These are phyloP conservation scores for Glonium stellatum DNA, from an alignment of 495 filamentous ascomycete genomes.

Conservation along the genomic window DNA sequence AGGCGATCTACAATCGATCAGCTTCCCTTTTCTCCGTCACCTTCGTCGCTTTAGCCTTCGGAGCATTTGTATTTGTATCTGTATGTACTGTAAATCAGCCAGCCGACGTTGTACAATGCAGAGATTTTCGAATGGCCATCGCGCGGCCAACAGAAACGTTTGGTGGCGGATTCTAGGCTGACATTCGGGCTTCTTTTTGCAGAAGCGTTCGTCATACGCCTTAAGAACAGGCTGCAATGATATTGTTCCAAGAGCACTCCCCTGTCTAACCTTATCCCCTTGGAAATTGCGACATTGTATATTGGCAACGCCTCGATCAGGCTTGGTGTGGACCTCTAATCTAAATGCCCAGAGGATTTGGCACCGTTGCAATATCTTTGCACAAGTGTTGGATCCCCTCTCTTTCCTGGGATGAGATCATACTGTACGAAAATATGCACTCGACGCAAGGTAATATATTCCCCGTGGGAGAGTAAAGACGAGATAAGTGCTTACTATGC, in stretches of 20 bases:
- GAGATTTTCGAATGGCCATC: background rate
- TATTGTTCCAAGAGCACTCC: background rate
- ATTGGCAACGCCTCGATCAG: background rate
- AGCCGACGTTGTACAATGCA: background rate
- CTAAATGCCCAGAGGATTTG: background rate
- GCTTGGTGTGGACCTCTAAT: background rate
- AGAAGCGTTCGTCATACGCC: background rate
- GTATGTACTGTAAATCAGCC: too few relatives aligned
- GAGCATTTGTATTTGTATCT: background rate
- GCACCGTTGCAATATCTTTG: constrained; percentile 1
- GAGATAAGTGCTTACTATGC: too few relatives aligned
- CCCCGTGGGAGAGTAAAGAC: too few relatives aligned
- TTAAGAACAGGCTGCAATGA: background rate
- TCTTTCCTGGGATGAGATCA: background rate
- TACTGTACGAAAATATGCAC: background rate
- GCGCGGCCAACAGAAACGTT: background rate
- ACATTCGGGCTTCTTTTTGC: background rate
- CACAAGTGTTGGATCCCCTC: background rate
- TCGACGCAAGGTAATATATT: background rate
- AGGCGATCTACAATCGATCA: background rate
- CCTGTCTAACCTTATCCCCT: background rate
- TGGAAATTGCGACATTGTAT: constrained; percentile 1
- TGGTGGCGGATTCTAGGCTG: constrained; percentile 5
- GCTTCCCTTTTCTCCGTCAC: background rate
- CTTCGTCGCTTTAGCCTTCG: background rate